These are phyloP conservation scores for Dictyostelium firmibasis DNA, from an alignment of 78 protist species.

Conservation along the genomic window DNA sequence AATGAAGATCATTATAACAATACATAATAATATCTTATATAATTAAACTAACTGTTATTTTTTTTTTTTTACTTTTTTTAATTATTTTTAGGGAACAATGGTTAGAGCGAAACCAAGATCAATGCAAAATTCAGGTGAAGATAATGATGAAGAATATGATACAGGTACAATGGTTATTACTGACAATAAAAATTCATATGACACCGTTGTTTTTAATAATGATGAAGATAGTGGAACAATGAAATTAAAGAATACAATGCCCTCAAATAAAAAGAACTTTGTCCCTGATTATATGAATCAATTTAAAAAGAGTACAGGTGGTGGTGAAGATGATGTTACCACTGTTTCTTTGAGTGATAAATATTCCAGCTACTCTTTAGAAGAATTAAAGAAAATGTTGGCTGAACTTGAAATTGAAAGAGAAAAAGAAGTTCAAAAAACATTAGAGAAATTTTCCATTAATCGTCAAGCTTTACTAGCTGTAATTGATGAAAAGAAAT, in stretches of 20 bases:
- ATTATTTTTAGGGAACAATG: background rate
- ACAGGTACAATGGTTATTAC: conserved; percentile 83
- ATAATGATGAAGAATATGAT: conserved; percentile 57
- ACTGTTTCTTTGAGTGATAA: background rate
- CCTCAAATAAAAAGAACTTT: conserved; percentile 6
- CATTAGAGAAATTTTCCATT: conserved; percentile 33
- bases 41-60: too few species aligned
- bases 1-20: background rate
- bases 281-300: conserved; percentile 74
- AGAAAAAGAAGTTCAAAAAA: conserved; percentile 40
- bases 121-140: conserved; percentile 5
- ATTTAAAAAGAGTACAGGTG: conserved; percentile 25
- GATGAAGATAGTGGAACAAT: conserved; percentile 59
- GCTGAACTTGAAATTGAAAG: conserved; percentile 45
- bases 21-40: background rate
- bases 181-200: conserved; percentile 38
- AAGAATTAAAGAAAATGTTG: conserved; percentile 24
- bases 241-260: conserved; percentile 37
- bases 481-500: conserved; percentile 60
- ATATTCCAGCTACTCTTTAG: conserved; percentile 10
- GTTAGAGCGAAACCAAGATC: conserved; percentile 32
- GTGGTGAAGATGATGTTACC: background rate
- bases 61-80: too few species aligned
- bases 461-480: conserved; percentile 51
- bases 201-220: conserved; percentile 69